Percentiles rank a stretch among this genome's conserved stretches.
Conservation (phyloP, 2,329 filamentous ascomycete genomes). For the Meredithiella fracta region DNA sequence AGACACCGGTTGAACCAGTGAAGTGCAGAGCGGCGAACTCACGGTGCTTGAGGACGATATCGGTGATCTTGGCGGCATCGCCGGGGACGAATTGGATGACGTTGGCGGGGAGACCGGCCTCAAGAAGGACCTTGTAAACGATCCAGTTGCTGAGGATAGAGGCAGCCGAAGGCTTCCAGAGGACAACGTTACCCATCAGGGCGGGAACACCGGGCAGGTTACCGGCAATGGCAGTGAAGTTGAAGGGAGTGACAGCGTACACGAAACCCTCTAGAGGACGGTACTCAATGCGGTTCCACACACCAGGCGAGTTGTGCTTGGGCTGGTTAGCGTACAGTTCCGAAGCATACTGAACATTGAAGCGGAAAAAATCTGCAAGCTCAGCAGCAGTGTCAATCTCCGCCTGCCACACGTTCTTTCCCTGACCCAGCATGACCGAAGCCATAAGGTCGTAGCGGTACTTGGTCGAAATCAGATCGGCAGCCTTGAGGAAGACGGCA, state of each 20-base stretch:
- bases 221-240: constrained; percentile 88
- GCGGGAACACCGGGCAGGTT: constrained; percentile 74
- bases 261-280: constrained; percentile 87
- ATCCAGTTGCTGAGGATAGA: constrained; percentile 86
- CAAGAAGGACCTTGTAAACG: constrained; percentile 74
- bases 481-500: constrained; percentile 88
- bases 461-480: constrained; percentile 76
- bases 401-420: constrained; percentile 98
- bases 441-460: constrained; percentile 97
- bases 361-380: constrained; percentile 79
- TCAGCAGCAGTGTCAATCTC: constrained; percentile 94
- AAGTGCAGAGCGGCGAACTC: constrained; percentile 88
- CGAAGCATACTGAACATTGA: constrained; percentile 87
- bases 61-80: constrained; percentile 69
- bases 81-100: constrained; percentile 92
- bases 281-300: constrained; percentile 88
- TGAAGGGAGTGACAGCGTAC: constrained; percentile 87
- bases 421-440: constrained; percentile 86
- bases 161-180: constrained; percentile 91
- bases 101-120: constrained; percentile 74
- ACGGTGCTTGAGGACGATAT: constrained; percentile 55
- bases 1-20: constrained; percentile 82
- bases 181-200: constrained; percentile 80
- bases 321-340: constrained; percentile 83
- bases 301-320: constrained; percentile 60